Base-by-base conservation (phyloP, 2,329 filamentous ascomycete species). In the Talaromyces islandicus region DNA sequence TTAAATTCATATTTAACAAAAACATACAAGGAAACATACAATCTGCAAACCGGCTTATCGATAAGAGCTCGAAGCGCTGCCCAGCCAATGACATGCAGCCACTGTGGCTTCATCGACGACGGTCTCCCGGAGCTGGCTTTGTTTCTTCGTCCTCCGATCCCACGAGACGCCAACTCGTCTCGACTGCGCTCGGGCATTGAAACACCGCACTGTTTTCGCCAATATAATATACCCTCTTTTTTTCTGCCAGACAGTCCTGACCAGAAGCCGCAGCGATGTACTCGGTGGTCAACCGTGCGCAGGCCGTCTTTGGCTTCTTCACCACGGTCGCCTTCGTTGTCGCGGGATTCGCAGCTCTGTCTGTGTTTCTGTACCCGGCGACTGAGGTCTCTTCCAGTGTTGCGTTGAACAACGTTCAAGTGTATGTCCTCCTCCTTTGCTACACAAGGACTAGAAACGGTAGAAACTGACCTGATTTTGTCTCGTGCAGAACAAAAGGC, bases 281-380 rank as follows among this genome's bases (percentile, higher is more conserved):
- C 78, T 95, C 91, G 71, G 85, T 89, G 53, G 78, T 96, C 54
- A 91, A 90, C 64, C 90, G 94, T 67, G 76, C 88, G 66, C 94
- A 99, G 77, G 93, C 91, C 78, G 88, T 92, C 74, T 99, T 99
- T 75, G 92, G 94, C 76, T 97, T 96, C 85, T 97, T 97, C 82
- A 97, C 94, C 19, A 95, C 92, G 27, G 92, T 97, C 64, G 88
- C 89, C 60, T 94, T 96, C 71, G 85, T 85, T 60, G 84, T 97
- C 58, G 92, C 87, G 57, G 85, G 83, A 58, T 78, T 95, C 61
- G 90, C 97, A 68, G 92, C 93, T 54, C 80, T 89, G 56, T 92
- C 91, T 43, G 91, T 92, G 69, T 75, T 96, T 12, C 55, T 80
- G 9, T 68, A 77, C 88, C 68, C 80, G 81, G 61, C 85, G 17